Percentiles rank a stretch among this genome's conserved stretches.
phyloP scores from a whole-genome alignment of 306 rosid genomes.

The Cicer chorassanicum region DNA sequence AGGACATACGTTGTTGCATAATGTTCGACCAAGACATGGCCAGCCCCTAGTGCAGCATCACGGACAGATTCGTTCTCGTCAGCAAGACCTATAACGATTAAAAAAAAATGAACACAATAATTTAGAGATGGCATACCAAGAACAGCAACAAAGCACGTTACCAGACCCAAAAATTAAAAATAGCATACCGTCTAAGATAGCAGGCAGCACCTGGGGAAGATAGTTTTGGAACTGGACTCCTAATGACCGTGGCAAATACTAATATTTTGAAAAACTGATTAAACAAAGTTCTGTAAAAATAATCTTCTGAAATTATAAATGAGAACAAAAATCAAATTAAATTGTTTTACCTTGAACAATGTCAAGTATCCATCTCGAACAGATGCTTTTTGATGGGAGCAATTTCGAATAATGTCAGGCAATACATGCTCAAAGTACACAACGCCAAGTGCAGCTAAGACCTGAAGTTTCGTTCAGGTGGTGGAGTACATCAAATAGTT shows the following conservation, averaged over 20 bases:
- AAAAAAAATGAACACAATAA: not conserved
- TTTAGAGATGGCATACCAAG: slow-evolving; percentile 19
- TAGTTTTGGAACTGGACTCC: slow-evolving; percentile 93
- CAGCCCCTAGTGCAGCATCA: slow-evolving; percentile 98
- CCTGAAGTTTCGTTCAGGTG: slow-evolving; percentile 53
- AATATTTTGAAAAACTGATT: slow-evolving; percentile 40
- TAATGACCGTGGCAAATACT: slow-evolving; percentile 94
- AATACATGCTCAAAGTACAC: slow-evolving; percentile 84
- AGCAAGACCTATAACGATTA: slow-evolving; percentile 74
- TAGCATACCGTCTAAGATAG: slow-evolving; percentile 83
- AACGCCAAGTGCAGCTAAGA: slow-evolving; percentile 91
- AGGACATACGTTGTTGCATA: slow-evolving; percentile 88
- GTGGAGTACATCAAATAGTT: slow-evolving; percentile 32
- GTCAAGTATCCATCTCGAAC: slow-evolving; percentile 97
- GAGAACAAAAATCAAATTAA: slow-evolving; percentile 1
- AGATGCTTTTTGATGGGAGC: slow-evolving; percentile 92
- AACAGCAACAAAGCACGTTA: slow-evolving; percentile 12
- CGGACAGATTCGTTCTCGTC: slow-evolving; percentile 99
- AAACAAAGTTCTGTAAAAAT: not conserved
- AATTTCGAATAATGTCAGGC: slow-evolving; percentile 89
- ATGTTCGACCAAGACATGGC: slow-evolving; percentile 96
- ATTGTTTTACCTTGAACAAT: slow-evolving; percentile 77
- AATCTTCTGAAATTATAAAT: slow-evolving; percentile 15
- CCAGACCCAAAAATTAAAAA: not conserved
- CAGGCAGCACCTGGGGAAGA: slow-evolving; percentile 89